Evolutionary conservation across 106 monocot species (phyloP).

Genomic region (Apostasia ramifera): DNA sequence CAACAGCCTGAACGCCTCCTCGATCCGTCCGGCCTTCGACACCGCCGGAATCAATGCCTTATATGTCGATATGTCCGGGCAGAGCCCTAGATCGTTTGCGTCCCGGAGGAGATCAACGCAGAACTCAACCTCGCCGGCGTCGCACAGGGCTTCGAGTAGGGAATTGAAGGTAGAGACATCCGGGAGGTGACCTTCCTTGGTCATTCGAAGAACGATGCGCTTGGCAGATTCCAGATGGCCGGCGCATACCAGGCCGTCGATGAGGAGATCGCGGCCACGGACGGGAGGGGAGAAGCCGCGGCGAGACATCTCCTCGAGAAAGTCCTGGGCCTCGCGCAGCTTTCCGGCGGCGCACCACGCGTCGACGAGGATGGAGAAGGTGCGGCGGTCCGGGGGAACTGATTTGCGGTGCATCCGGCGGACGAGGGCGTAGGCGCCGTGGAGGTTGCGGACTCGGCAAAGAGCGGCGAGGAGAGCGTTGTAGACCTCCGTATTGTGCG

Average conservation of each 20-base stretch:
- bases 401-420: slow-evolving; percentile 79
- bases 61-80: slow-evolving; percentile 74
- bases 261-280: slow-evolving; percentile 75
- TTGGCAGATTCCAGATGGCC: slow-evolving; percentile 85
- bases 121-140: slow-evolving; percentile 54
- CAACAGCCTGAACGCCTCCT: slow-evolving; percentile 66
- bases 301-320: slow-evolving; percentile 80
- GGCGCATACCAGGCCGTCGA: slow-evolving; percentile 78
- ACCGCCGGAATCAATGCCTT: slow-evolving; percentile 75
- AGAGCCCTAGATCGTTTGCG: slow-evolving; percentile 50
- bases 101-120: slow-evolving; percentile 49
- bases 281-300: slow-evolving; percentile 67
- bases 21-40: slow-evolving; percentile 62
- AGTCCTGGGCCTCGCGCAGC: slow-evolving; percentile 78
- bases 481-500: slow-evolving; percentile 58
- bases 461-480: slow-evolving; percentile 69
- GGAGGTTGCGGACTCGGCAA: slow-evolving; percentile 41
- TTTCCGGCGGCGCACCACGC: slow-evolving; percentile 89
- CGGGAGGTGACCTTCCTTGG: slow-evolving; percentile 81
- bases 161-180: slow-evolving; percentile 80
- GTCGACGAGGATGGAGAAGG: slow-evolving; percentile 68
- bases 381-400: slow-evolving; percentile 45
- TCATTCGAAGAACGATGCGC: slow-evolving; percentile 61
- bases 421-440: slow-evolving; percentile 70
- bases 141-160: slow-evolving; percentile 57